A percentile compares a stretch with the other conserved stretches of the same genome.
Evolutionary conservation across 805 yeast species (phyloP).

Genomic region (Candida vaughaniae): DNA sequence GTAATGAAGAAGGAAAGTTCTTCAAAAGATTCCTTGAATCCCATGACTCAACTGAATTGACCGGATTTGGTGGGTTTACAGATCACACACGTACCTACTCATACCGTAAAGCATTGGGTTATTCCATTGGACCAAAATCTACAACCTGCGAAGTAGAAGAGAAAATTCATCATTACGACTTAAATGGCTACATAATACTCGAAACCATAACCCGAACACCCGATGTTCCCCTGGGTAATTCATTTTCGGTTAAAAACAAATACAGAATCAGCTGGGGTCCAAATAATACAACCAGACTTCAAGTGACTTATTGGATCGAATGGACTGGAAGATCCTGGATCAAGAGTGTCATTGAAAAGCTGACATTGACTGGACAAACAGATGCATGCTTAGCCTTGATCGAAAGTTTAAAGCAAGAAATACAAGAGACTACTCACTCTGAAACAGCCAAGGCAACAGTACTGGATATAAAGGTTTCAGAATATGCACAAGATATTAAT

Average conservation of each 20-base stretch:
- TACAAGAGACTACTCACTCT: constrained; percentile 8
- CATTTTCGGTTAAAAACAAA: constrained; percentile 73
- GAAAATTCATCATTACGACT: constrained; percentile 54
- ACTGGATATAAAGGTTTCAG: too few relatives aligned
- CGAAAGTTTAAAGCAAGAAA: constrained; percentile 34
- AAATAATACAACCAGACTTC: constrained; percentile 56
- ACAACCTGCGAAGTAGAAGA: constrained; percentile 73
- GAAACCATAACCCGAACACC: constrained; percentile 75
- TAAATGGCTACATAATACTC: constrained; percentile 55
- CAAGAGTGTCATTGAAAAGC: constrained; percentile 83
- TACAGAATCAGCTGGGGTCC: constrained; percentile 75
- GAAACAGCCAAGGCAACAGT: not conserved
- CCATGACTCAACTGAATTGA: constrained; percentile 49
- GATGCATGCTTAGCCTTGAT: constrained; percentile 55
- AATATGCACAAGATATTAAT: not conserved
- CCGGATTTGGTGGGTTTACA: constrained; percentile 35
- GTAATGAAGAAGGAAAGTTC: constrained; percentile 46
- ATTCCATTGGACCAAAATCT: constrained; percentile 89
- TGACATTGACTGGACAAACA: constrained; percentile 77
- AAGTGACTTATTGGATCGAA: constrained; percentile 69
- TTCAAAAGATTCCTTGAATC: constrained; percentile 37
- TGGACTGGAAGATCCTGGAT: constrained; percentile 96
- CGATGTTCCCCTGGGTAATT: constrained; percentile 89
- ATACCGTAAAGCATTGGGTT: constrained; percentile 74
- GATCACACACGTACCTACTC: constrained; percentile 45